A percentile compares a stretch with the other conserved stretches of the same genome.
Conservation (phyloP, 164 flowering plant genomes). For the Malania oleifera region DNA sequence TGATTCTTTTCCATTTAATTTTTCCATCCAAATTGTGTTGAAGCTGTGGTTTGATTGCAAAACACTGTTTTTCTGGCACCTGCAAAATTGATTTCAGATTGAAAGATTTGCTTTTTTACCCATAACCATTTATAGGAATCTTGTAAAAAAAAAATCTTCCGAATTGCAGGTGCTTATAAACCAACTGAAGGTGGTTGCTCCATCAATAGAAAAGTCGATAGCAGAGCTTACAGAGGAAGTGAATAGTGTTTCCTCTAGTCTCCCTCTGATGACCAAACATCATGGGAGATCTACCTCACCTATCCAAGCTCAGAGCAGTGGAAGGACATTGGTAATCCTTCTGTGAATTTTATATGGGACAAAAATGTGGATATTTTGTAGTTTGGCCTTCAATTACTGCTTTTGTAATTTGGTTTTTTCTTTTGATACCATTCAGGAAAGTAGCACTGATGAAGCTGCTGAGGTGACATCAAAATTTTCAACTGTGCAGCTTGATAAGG, state of each 20-base stretch:
- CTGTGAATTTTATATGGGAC: background rate
- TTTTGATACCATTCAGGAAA: constrained; percentile 48
- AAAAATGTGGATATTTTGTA: background rate
- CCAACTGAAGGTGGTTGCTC: constrained; percentile 91
- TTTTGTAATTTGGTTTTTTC: background rate
- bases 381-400: background rate
- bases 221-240: constrained; percentile 82
- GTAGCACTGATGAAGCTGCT: constrained; percentile 45
- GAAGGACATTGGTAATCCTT: constrained; percentile 54
- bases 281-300: constrained; percentile 55
- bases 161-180: constrained; percentile 90
- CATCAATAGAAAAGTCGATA: constrained; percentile 78
- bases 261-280: constrained; percentile 44
- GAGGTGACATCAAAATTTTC: constrained; percentile 71
- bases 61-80: too few relatives aligned
- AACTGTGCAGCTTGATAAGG: constrained; percentile 66
- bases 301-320: constrained; percentile 67
- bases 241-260: constrained; percentile 47
- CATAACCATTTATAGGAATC: too few relatives aligned
- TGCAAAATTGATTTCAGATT: background rate
- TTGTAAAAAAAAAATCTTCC: too few relatives aligned
- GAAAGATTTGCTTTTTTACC: background rate
- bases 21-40: too few relatives aligned
- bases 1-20: too few relatives aligned
- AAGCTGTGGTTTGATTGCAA: too few relatives aligned